Percentiles rank a stretch among this genome's conserved stretches.
These are phyloP conservation scores for Clathrospora elynae DNA, from an alignment of 2,329 filamentous ascomycete species.

Conservation along the genomic window DNA sequence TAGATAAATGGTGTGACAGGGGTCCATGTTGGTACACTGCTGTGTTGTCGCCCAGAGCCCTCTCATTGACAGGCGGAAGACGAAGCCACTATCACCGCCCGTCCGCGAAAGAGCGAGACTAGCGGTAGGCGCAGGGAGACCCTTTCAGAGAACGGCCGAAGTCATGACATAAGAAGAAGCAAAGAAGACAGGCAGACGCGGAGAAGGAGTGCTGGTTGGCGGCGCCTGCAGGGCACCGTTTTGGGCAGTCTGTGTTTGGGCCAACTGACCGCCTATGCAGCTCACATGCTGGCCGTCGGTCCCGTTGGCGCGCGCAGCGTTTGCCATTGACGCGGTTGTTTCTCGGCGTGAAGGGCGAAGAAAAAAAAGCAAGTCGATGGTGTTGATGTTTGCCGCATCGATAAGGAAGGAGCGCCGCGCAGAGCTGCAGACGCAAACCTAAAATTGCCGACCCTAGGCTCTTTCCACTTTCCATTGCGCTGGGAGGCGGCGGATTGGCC, in stretches of 20 bases:
- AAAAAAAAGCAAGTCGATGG: slow-evolving; percentile 6
- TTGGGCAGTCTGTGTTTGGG: slow-evolving; percentile 34
- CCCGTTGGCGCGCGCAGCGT: neutral
- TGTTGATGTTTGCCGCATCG: slow-evolving; percentile 14
- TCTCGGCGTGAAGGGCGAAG: slow-evolving; percentile 5
- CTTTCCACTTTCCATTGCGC: slow-evolving; percentile 19
- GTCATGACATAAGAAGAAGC: slow-evolving; percentile 24
- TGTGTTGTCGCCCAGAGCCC: slow-evolving; percentile 8
- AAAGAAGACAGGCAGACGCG: slow-evolving; percentile 28
- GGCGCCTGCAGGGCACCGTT: slow-evolving; percentile 42
- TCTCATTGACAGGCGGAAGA: neutral
- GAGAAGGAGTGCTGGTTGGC: slow-evolving; percentile 31
- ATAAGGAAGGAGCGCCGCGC: slow-evolving; percentile 21
- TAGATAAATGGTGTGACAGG: slow-evolving; percentile 11
- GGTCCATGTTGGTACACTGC: slow-evolving; percentile 11
- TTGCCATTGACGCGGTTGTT: slow-evolving; percentile 9
- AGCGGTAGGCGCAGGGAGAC: slow-evolving; percentile 13
- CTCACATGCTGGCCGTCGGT: slow-evolving; percentile 8
- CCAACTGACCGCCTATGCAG: slow-evolving; percentile 32
- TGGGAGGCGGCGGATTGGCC: slow-evolving; percentile 29
- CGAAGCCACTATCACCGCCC: slow-evolving; percentile 2
- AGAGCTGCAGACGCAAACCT: slow-evolving; percentile 28
- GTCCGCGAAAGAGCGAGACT: slow-evolving; percentile 3
- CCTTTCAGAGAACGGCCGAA: slow-evolving; percentile 16
- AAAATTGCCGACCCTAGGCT: slow-evolving; percentile 35